These are phyloP conservation scores for Cladosporium sp. DNA, from an alignment of 2,329 filamentous ascomycete species.

Conservation along the genomic window DNA sequence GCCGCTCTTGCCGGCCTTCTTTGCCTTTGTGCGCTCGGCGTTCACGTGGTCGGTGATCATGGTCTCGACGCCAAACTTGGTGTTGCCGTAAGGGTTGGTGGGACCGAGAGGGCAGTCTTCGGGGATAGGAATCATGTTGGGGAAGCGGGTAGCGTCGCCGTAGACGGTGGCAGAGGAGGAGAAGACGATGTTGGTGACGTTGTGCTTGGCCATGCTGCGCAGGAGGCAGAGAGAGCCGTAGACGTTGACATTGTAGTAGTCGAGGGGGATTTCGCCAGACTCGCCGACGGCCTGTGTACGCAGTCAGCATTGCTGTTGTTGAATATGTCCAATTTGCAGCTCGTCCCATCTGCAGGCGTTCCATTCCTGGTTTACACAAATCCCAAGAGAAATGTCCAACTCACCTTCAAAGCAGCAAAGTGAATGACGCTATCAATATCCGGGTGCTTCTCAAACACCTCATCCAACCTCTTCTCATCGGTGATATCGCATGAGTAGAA, in stretches of 20 bases:
- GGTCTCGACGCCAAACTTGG: slow-evolving; percentile 85
- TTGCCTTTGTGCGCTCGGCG: slow-evolving; percentile 74
- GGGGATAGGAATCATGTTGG: slow-evolving; percentile 98
- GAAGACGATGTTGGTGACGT: slow-evolving; percentile 96
- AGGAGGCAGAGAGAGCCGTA: slow-evolving; percentile 85
- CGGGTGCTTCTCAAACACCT: slow-evolving; percentile 81
- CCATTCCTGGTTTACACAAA: not conserved
- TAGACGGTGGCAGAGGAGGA: slow-evolving; percentile 98
- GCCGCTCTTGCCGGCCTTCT: slow-evolving; percentile 71
- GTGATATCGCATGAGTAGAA: slow-evolving; percentile 89
- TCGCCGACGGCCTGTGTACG: slow-evolving; percentile 83
- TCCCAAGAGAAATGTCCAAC: too few relatives aligned
- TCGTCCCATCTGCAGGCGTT: slow-evolving; percentile 66
- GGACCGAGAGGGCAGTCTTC: slow-evolving; percentile 94
- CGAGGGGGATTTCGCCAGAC: slow-evolving; percentile 85
- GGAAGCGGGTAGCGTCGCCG: slow-evolving; percentile 91
- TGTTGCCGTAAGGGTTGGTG: slow-evolving; percentile 96
- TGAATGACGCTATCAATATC: slow-evolving; percentile 98
- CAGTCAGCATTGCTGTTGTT: slow-evolving; percentile 10
- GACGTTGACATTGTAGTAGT: slow-evolving; percentile 98
- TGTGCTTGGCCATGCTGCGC: slow-evolving; percentile 78
- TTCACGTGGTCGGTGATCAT: slow-evolving; percentile 89
- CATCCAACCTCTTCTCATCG: slow-evolving; percentile 74
- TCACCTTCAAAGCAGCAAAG: slow-evolving; percentile 91
- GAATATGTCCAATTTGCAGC: slow-evolving; percentile 37